A percentile compares a stretch with the other conserved stretches of the same genome.
These are phyloP conservation scores for Calocera cornea DNA, from an alignment of 768 basidiomycete genomes.

Conservation along the genomic window DNA sequence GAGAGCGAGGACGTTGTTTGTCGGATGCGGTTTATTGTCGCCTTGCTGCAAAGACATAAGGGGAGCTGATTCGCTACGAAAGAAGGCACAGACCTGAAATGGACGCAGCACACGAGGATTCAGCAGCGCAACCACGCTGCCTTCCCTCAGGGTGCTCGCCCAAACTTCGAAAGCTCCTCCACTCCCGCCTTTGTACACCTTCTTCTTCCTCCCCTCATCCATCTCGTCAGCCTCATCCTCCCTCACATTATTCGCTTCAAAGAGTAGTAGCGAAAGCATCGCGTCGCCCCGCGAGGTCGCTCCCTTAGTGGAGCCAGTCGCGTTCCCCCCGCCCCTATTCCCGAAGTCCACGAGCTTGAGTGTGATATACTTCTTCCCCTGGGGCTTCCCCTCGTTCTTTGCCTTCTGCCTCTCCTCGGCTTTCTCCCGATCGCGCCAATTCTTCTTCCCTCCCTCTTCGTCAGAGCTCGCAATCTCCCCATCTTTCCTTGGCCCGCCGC, in stretches of 20 bases:
- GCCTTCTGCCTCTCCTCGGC: conserved; percentile 26
- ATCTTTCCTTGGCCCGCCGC: conserved; percentile 30
- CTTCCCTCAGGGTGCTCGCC: conserved; percentile 64
- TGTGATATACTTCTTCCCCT: conserved; percentile 71
- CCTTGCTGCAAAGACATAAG: conserved; percentile 17
- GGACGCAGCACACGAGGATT: conserved; percentile 82
- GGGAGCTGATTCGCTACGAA: neutral
- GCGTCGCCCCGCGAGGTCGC: conserved; percentile 66
- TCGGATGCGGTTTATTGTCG: conserved; percentile 48
- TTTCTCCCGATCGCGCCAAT: conserved; percentile 20
- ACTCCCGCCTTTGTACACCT: conserved; percentile 75
- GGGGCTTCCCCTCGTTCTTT: conserved; percentile 28
- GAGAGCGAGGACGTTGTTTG: conserved; percentile 68
- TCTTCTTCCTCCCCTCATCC: conserved; percentile 33
- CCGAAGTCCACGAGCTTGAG: conserved; percentile 77
- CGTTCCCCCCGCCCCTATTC: conserved; percentile 33
- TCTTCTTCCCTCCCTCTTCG: conserved; percentile 13
- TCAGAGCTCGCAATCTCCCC: conserved; percentile 14
- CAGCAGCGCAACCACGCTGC: conserved; percentile 78
- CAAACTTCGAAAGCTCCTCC: conserved; percentile 83
- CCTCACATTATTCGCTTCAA: conserved; percentile 59
- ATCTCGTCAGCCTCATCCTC: conserved; percentile 36
- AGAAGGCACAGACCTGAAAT: conserved; percentile 44
- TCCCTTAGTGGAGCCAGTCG: conserved; percentile 30
- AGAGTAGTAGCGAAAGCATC: conserved; percentile 66